phyloP scores from a whole-genome alignment of 768 basidiomycete species.

The Tylopilus subfusipes region DNA sequence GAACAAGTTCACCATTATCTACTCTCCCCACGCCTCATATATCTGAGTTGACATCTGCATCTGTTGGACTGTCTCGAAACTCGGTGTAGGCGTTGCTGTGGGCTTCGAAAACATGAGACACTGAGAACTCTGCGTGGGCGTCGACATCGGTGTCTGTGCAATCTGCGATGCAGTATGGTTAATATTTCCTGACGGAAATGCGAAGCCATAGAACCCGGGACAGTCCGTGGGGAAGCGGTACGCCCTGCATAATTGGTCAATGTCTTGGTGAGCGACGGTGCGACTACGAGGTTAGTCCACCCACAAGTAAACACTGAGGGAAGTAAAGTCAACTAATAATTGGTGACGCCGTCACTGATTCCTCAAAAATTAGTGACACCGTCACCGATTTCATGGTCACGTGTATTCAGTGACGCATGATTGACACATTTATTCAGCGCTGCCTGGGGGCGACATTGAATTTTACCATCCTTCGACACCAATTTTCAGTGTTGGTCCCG shows the following conservation, averaged over 20 bases:
- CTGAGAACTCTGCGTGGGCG: slow-evolving; percentile 12
- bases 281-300: neutral
- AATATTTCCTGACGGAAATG: slow-evolving; percentile 24
- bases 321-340: too few relatives aligned
- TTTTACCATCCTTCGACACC: too few relatives aligned
- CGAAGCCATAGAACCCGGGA: slow-evolving; percentile 27
- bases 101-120: slow-evolving; percentile 14
- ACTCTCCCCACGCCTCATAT: slow-evolving; percentile 16
- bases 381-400: too few relatives aligned
- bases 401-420: too few relatives aligned
- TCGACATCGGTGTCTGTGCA: slow-evolving; percentile 19
- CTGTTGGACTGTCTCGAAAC: slow-evolving; percentile 11
- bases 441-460: too few relatives aligned
- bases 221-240: slow-evolving; percentile 30
- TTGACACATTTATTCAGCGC: too few relatives aligned
- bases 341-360: too few relatives aligned
- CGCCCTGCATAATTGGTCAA: slow-evolving; percentile 13
- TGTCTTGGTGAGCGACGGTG: neutral
- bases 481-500: too few relatives aligned
- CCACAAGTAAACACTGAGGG: slow-evolving; percentile 19
- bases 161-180: slow-evolving; percentile 21
- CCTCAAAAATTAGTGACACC: too few relatives aligned
- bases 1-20: slow-evolving; percentile 5
- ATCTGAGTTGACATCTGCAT: slow-evolving; percentile 9
- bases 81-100: slow-evolving; percentile 12